Evolutionary conservation across 176 grass and related monocot species (phyloP).

Genomic region (Oryza longistaminata): DNA sequence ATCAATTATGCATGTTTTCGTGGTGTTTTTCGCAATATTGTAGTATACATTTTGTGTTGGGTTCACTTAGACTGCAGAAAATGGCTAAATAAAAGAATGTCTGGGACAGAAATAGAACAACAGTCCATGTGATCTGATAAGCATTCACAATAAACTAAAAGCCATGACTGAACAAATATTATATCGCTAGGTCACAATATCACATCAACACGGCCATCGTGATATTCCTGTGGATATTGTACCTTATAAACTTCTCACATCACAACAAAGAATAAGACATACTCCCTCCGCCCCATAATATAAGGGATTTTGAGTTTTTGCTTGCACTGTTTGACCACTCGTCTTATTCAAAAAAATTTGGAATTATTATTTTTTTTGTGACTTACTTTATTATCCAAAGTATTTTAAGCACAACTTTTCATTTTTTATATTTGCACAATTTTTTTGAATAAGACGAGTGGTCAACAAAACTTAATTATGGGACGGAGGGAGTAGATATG

Average conservation of each 20-base stretch:
- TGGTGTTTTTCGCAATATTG: background rate
- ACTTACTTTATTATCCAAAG: too few relatives aligned
- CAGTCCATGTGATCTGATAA: background rate
- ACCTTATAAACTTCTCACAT: background rate
- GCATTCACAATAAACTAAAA: background rate
- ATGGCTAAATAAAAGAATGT: background rate
- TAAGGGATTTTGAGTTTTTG: too few relatives aligned
- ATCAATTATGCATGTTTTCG: background rate
- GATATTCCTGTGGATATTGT: conserved; percentile 5
- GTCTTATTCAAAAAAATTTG: too few relatives aligned
- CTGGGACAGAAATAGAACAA: background rate
- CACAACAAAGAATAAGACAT: background rate
- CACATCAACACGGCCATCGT: background rate
- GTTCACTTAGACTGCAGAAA: background rate
- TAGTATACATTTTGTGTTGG: background rate
- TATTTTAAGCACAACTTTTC: too few relatives aligned
- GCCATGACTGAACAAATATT: background rate
- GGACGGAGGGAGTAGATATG: too few relatives aligned
- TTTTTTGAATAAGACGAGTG: too few relatives aligned
- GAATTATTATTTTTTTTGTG: too few relatives aligned
- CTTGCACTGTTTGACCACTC: too few relatives aligned
- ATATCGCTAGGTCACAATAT: background rate
- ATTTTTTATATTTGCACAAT: too few relatives aligned
- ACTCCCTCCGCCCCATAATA: too few relatives aligned
- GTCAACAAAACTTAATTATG: too few relatives aligned